phyloP scores from a whole-genome alignment of 805 yeast genomes.

The Wickerhamomyces chambardii region DNA sequence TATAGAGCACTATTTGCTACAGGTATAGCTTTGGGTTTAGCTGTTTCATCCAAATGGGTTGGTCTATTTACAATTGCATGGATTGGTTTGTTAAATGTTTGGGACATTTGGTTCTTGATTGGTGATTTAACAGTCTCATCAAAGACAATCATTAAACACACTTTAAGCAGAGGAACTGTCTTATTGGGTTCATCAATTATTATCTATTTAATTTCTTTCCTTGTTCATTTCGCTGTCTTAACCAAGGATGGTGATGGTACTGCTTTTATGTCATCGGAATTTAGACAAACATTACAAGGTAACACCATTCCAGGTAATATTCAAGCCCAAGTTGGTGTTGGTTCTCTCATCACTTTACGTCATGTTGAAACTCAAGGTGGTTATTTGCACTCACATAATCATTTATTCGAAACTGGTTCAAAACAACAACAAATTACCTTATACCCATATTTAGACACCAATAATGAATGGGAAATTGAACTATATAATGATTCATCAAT shows the following conservation, averaged over 20 bases:
- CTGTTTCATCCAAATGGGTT: constrained; percentile 76
- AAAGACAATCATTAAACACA: constrained; percentile 33
- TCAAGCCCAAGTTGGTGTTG: constrained; percentile 62
- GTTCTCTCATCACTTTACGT: constrained; percentile 57
- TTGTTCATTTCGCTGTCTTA: constrained; percentile 53
- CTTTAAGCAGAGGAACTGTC: constrained; percentile 38
- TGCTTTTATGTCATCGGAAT: constrained; percentile 64
- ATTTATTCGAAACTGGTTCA: constrained; percentile 67
- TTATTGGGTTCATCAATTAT: constrained; percentile 50
- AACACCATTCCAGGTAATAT: constrained; percentile 52
- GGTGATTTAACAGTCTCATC: constrained; percentile 58
- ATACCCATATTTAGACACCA: constrained; percentile 69
- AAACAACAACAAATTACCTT: constrained; percentile 78
- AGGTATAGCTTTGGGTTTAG: constrained; percentile 64
- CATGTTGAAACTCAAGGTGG: constrained; percentile 72
- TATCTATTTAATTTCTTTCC: constrained; percentile 50
- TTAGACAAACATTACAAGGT: constrained; percentile 54
- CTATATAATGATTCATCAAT: constrained; percentile 51
- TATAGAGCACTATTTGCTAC: constrained; percentile 52
- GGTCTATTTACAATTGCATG: constrained; percentile 76
- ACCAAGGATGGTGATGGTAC: constrained; percentile 61
- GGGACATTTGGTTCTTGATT: constrained; percentile 60
- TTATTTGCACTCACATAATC: constrained; percentile 74
- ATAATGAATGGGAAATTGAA: constrained; percentile 68
- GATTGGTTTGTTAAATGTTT: constrained; percentile 55